Conservation (phyloP, 768 basidiomycete species). For the Mycena vulgaris region DNA sequence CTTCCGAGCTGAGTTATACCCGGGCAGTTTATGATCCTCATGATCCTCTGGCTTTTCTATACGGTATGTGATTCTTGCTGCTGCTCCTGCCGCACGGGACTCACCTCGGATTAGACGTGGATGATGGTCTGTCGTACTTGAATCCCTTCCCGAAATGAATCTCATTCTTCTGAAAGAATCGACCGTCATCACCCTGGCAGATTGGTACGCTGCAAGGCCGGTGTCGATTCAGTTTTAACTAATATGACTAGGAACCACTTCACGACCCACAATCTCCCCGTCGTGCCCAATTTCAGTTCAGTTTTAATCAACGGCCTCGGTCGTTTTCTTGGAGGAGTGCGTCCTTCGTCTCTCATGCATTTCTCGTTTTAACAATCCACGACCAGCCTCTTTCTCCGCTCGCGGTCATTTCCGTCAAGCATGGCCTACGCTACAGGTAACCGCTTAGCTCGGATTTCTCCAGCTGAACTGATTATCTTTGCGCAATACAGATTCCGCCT, state of each 20-base stretch:
- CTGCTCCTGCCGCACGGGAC: no score
- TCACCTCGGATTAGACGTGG: constrained; percentile 15
- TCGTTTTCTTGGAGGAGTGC: constrained; percentile 44
- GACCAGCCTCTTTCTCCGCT: constrained; percentile 6
- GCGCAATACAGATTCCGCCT: constrained; percentile 18
- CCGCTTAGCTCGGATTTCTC: no score
- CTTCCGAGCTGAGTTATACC: no score
- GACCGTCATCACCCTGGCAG: constrained; percentile 56
- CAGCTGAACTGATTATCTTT: no score
- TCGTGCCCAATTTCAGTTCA: constrained; percentile 47
- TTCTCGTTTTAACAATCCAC: background rate
- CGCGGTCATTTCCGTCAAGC: background rate
- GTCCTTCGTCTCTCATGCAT: constrained; percentile 51
- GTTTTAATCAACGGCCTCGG: constrained; percentile 57
- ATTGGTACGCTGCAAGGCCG: constrained; percentile 55
- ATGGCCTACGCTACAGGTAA: constrained; percentile 1
- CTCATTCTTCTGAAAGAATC: constrained; percentile 35
- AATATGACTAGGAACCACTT: constrained; percentile 12
- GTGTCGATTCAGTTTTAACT: background rate
- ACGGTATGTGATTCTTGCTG: background rate
- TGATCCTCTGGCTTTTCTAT: background rate
- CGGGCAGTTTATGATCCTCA: constrained; percentile 16
- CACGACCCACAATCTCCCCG: constrained; percentile 21
- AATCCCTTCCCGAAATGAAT: no score
- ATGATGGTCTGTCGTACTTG: constrained; percentile 5